Evolutionary conservation across 768 basidiomycete species (phyloP), one percentile per base, ranked within the genome.

Genomic region (Saitozyma sp.): DNA sequence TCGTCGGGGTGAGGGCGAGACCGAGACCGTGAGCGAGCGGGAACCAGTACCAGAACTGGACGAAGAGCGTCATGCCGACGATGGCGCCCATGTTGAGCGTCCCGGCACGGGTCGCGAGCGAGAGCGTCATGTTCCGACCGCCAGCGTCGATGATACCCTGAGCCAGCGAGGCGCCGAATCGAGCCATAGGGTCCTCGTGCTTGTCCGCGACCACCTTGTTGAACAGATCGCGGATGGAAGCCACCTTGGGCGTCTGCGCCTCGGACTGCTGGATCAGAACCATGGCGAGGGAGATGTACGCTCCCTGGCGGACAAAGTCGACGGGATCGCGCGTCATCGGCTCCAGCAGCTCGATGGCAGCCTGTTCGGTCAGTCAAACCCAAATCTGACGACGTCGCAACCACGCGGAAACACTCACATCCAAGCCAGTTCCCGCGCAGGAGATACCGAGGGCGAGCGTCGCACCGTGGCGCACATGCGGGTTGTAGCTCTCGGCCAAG

Each of bases 31-130:
- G 94, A 13, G 93, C 92, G 37, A 98, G 83, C 41, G 96, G 96
- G 81, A 94, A 99, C 96, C 96, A 99, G 79, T 98, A 98, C 96
- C 96, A 99, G 82, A 99, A 98, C 79, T 99, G 96, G 73, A 90
- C 91, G 83, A 99, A 99, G 76, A 99, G 81, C 16, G 90, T 87
- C 89, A 98, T 93, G n/a, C 96, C 96, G 41, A 98, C 92, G 66
- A 98, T 91, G 2, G 95, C 92, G 52, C 85, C 90, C 68, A 93
- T 94, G 78, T 97, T 95, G 67, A 86, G 85, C 68, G 89, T 93
- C 9, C 96, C 96, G 1, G 92, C 92, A 63, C 91, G 87, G 76
- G 92, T 96, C 77, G 93, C 90, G 59, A 98, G 82, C 73, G 87
- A 92, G 76, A 99, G 92, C 10, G 94, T 96, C 57, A 90, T 92